Conservation (phyloP, 1,139 yeast genomes). For the Zygoascus sp. region DNA sequence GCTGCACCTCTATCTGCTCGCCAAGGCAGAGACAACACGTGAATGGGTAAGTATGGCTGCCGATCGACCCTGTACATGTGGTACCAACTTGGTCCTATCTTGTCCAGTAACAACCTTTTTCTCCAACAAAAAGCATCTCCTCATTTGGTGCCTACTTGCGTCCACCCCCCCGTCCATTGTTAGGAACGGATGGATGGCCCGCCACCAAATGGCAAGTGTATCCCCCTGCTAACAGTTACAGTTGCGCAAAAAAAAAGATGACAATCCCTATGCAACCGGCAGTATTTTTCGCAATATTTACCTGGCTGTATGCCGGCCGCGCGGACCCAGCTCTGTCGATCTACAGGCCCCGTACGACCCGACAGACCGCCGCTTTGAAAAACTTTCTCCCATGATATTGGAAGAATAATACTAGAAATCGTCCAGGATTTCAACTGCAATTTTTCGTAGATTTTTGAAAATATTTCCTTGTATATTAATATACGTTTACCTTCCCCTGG, state of each 20-base stretch:
- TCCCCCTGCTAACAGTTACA: background rate
- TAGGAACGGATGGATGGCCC: too few relatives aligned
- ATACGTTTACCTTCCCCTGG: background rate
- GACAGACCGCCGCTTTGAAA: conserved; percentile 7
- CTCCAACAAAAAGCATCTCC: too few relatives aligned
- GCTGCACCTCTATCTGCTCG: conserved; percentile 52
- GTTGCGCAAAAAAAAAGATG: conserved; percentile 5
- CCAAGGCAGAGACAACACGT: conserved; percentile 59
- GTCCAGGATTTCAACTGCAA: background rate
- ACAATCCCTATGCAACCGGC: conserved; percentile 1
- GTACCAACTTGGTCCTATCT: background rate
- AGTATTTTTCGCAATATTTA: background rate
- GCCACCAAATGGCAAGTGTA: background rate
- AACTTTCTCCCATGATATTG: conserved; percentile 3
- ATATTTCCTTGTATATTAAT: background rate
- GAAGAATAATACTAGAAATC: background rate
- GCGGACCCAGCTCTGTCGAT: conserved; percentile 2
- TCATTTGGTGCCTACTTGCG: too few relatives aligned
- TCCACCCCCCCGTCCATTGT: too few relatives aligned
- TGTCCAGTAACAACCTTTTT: background rate
- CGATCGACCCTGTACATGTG: background rate
- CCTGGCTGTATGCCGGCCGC: conserved; percentile 1
- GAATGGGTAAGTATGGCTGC: conserved; percentile 25
- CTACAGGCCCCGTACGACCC: conserved; percentile 7
- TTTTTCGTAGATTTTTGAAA: background rate